Base-by-base conservation (phyloP, 2,329 filamentous ascomycete genomes). In the Diaporthe eres region DNA sequence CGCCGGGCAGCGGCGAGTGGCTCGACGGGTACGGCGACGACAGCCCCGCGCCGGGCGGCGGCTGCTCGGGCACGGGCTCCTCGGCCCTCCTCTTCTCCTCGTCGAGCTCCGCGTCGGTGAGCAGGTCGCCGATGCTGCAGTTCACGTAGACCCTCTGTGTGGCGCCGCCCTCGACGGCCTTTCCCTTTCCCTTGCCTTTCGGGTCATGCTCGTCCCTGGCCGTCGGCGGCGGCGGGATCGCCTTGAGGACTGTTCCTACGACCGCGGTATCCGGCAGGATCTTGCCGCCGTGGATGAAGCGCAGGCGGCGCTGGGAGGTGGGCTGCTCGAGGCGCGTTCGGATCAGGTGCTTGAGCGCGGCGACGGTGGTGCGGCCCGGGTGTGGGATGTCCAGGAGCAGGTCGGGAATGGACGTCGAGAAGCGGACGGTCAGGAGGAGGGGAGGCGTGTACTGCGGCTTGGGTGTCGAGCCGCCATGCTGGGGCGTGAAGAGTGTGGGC, bases 201-300 rank as follows among this genome's bases (percentile, higher is more conserved):
- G 80, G 80, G 28, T 82, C 80, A 9, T 75, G 68, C 42, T 78
- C 74, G 74, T 80, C 78, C 63, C 79, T 74, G 1, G 70, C 31
- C 74, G 67, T 78, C 78, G 89, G 87, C 0, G 90, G 90, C 0
- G 90, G 88, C 0, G 90, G 86, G 0, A 91, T 89, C 1, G 93
- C 85, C 76, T 91, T 92, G 63, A 98, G 88, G 1, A 93, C 93
- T 49, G 89, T 85, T 75, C 90, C 88, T 37, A 99, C 88, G 8
- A 94, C 89, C 13, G 91, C 89, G 49, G 88, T 85, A 83, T 98
- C 96, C 78, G 93, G 89, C 68, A 98, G 92, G 76, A 98, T 93
- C 82, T 94, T 95, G 77, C 97, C 97, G 70, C 94, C 91, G 83
- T 98, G 92, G 83, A 98, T 98, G 78, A 99, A 92, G 76, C 96